Evolutionary conservation across 495 filamentous ascomycete genomes (phyloP).

Genomic region (Talaromyces thailandensis): DNA sequence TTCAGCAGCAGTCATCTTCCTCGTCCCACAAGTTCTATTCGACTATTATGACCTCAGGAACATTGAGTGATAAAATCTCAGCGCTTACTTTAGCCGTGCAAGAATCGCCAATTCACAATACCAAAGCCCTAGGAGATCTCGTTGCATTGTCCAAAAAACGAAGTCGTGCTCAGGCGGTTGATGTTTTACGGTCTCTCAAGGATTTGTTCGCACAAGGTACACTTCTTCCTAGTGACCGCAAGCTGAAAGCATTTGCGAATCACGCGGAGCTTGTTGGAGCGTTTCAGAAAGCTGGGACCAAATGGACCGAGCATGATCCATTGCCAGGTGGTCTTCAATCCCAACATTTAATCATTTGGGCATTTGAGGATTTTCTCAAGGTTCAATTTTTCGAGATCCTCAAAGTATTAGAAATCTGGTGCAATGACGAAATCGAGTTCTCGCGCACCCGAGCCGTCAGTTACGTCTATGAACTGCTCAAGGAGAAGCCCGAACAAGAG

Average conservation of each 20-base stretch:
- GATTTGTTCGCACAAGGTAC: constrained; percentile 87
- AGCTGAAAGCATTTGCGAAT: constrained; percentile 67
- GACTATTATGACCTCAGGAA: constrained; percentile 94
- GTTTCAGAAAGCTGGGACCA: constrained; percentile 44
- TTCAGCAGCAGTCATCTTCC: constrained; percentile 45
- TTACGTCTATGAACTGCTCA: constrained; percentile 80
- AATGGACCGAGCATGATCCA: constrained; percentile 56
- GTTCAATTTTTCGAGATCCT: constrained; percentile 83
- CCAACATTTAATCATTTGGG: constrained; percentile 77
- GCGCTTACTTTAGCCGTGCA: constrained; percentile 88
- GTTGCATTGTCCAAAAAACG: constrained; percentile 75
- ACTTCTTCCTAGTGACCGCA: constrained; percentile 71
- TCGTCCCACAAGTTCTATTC: constrained; percentile 91
- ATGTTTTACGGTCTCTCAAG: constrained; percentile 82
- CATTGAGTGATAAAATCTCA: constrained; percentile 91
- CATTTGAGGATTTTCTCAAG: constrained; percentile 92
- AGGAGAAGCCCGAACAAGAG: constrained; percentile 96
- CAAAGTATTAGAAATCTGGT: constrained; percentile 83
- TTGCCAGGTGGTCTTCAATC: constrained; percentile 64
- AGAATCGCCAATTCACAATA: constrained; percentile 90
- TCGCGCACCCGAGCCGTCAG: constrained; percentile 76
- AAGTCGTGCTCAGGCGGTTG: constrained; percentile 87
- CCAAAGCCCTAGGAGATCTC: constrained; percentile 76
- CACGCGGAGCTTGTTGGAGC: constrained; percentile 67
- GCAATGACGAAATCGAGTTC: constrained; percentile 87